Evolutionary conservation across 2,329 filamentous ascomycete genomes (phyloP), one percentile per base, ranked within the genome.

Genomic region (Diplodia scrobiculata): DNA sequence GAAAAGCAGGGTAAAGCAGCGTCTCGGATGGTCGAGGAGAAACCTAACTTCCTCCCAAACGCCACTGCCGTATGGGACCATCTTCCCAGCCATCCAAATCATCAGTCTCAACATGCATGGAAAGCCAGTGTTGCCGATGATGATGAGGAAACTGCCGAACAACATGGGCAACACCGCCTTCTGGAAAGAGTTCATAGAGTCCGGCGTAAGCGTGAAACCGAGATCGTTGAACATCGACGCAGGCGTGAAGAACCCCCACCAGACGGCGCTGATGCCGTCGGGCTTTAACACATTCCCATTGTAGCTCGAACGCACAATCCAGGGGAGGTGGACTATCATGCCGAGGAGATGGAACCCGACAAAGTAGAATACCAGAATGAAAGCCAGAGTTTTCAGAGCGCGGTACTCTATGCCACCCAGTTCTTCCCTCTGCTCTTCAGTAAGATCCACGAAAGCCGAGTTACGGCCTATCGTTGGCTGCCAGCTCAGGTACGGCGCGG

Each of bases 371-470:
- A 90, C 83, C 21, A 98, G 81, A 34, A 98, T 87, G 32, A 91
- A 75, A 1, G 91, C 91, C 55, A 99, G 80, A 1, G 92, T 91
- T 76, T 97, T 96, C 68, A 99, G 77, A 0, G 94, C 91, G 5
- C 95, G 89, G 74, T 99, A 99, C 76, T 99, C 95, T 69, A 99
- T 97, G 21, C 95, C 95, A 11, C 95, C 95, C 2, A 99, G 81
- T 77, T 99, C 95, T 74, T 99, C 93, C 70, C 95, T 87, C 78
- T 99, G 92, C 69, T 95, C 92, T 70, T 96, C 90, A 0, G 90
- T 91, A 69, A 99, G 78, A 70, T 93, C 91, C 13, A 95, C 84
- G 73, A 98, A 99, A 45, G 91, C 89, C 11, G 94, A 98, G 76
- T 99, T 99, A 69, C 95, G 88, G 27, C 90, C 94, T 64, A 97